phyloP scores from a whole-genome alignment of 2,329 filamentous ascomycete species.

The Aureobasidium leucospermi region DNA sequence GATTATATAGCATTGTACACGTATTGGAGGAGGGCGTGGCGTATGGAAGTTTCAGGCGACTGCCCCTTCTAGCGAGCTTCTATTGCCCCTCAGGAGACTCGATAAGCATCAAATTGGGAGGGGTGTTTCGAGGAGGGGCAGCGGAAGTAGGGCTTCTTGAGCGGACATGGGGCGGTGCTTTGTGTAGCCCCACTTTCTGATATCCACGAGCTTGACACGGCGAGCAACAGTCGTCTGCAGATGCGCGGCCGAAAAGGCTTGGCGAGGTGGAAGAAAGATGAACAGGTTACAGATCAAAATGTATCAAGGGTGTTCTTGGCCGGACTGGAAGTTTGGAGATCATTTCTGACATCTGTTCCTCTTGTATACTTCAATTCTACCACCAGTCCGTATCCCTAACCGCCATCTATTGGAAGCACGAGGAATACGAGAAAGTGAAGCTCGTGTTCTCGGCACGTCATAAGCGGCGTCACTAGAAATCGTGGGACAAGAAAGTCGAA shows the following conservation, averaged over 20 bases:
- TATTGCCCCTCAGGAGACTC: not conserved
- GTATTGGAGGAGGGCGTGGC: not conserved
- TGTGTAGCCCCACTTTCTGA: not conserved
- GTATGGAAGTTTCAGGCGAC: not conserved
- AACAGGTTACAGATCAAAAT: not conserved
- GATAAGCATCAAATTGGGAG: not conserved
- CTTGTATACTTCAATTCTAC: not conserved
- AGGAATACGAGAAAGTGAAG: not conserved
- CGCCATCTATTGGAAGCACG: too few species aligned
- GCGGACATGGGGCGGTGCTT: not conserved
- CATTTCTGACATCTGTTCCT: not conserved
- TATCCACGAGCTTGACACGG: conserved; percentile 1
- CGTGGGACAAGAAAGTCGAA: not conserved
- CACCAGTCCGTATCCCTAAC: too few species aligned
- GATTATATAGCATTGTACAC: not conserved
- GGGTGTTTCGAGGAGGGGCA: not conserved
- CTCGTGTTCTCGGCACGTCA: conserved; percentile 2
- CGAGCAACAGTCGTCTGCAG: not conserved
- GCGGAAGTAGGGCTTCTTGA: not conserved
- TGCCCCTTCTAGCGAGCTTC: not conserved
- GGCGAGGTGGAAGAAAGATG: not conserved
- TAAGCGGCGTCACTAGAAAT: not conserved
- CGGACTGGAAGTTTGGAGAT: not conserved
- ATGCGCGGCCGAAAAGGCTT: conserved; percentile 1
- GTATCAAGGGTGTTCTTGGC: not conserved